A percentile compares a stretch with the other conserved stretches of the same genome.
These are phyloP conservation scores for Anthracocystis panici-leucophaei DNA, from an alignment of 1,284 basidiomycete genomes.

Conservation along the genomic window DNA sequence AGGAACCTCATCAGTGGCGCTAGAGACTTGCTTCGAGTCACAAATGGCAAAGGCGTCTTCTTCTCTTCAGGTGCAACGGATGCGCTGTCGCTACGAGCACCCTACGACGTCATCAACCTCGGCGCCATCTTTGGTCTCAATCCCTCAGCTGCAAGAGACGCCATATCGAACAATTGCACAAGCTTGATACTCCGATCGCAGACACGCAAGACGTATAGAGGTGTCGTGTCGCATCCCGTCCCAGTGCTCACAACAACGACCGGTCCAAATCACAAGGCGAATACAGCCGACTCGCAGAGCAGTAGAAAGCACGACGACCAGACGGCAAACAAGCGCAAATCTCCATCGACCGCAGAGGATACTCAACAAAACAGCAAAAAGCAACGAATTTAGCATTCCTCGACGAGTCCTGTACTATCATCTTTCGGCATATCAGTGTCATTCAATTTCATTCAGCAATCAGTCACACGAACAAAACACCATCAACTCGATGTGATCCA, in stretches of 20 bases:
- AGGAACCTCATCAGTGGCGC: conserved; percentile 63
- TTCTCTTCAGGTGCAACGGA: conserved; percentile 57
- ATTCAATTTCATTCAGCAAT: neutral
- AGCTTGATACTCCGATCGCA: conserved; percentile 55
- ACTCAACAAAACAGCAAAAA: conserved; percentile 18
- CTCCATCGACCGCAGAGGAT: neutral
- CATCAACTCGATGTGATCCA: no score
- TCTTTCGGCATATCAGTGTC: neutral
- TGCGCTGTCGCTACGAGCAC: conserved; percentile 57
- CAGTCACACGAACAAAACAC: neutral
- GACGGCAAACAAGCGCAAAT: conserved; percentile 24
- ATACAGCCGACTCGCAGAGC: neutral
- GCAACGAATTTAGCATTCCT: conserved; percentile 14
- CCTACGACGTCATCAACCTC: conserved; percentile 67
- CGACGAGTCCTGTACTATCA: neutral
- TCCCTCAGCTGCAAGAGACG: conserved; percentile 54
- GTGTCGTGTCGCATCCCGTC: conserved; percentile 49
- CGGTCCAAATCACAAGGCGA: neutral
- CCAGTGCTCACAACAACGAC: neutral
- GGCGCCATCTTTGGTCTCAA: conserved; percentile 63
- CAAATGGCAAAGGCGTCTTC: conserved; percentile 66
- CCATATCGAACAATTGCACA: conserved; percentile 53
- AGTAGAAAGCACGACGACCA: neutral
- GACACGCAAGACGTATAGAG: conserved; percentile 58
- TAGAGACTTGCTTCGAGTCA: conserved; percentile 63